Base-by-base conservation (phyloP, 2,329 filamentous ascomycete genomes). In the Pseudogymnoascus sp. region DNA sequence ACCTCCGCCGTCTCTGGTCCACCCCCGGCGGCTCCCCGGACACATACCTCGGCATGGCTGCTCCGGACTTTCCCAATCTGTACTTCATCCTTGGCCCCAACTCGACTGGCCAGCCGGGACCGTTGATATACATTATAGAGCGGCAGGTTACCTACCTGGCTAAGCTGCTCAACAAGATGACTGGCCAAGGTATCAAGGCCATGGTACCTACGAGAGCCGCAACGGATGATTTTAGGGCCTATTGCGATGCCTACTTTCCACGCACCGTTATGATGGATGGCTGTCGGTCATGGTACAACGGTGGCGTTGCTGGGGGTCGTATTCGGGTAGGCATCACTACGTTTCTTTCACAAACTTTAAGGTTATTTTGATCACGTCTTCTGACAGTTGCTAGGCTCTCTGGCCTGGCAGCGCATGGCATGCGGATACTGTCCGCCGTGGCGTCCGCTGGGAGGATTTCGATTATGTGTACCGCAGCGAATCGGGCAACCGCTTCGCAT, bases 261-360 rank as follows among this genome's bases (percentile, higher is more conserved):
- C 78, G 72, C n/a, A 83, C 81, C 0, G 81, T 83, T 1, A 70
- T 87, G 61, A 78, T 80, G 0, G 83, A 87, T 61, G 81, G 83
- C 64, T 90, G 88, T 71, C 84, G 81, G 43, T 87, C 83, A 0
- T 90, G 88, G 88, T 88, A 88, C 66, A 90, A 90, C 63, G 83
- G 86, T 11, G 84, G 83, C 0, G 75, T 75, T 4, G 81, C 80
- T 78, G 0, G 75, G 86, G 2, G 83, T 89, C 28, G 84, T 88
- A 65, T 87, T 86, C 0, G 68, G 88, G 2, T 90, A 31, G 28
- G 28, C 28, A 31, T 31, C 28, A 31, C 28, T 31, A 31, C 28
- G 5, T 31, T 31, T 31, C 28, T 31, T 31, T 31, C 28, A 31
- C 28, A 31, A 4, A 31, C 28, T 8, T 31, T 5, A 8, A 31